Percentiles rank a stretch among this genome's conserved stretches.
These are phyloP conservation scores for Fusarium multiceps DNA, from an alignment of 2,329 filamentous ascomycete genomes.

Conservation along the genomic window DNA sequence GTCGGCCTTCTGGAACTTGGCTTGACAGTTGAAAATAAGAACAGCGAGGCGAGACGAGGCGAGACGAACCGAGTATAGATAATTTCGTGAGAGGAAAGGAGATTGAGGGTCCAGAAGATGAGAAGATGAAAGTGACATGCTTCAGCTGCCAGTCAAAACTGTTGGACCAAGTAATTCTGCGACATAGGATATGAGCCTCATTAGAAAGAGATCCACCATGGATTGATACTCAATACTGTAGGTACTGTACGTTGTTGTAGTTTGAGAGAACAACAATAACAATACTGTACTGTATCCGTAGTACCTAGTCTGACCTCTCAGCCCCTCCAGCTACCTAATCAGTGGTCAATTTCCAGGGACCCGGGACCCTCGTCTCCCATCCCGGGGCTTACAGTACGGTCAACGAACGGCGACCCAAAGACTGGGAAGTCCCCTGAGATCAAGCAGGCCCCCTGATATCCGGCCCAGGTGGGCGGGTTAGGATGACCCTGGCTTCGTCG, in stretches of 20 bases:
- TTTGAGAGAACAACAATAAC: not conserved
- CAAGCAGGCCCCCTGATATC: slow-evolving; percentile 33
- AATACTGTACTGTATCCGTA: not conserved
- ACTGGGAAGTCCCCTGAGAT: slow-evolving; percentile 41
- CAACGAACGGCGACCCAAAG: slow-evolving; percentile 33
- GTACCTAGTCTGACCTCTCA: slow-evolving; percentile 5
- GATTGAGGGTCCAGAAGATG: slow-evolving; percentile 13
- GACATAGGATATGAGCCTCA: slow-evolving; percentile 15
- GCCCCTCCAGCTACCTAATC: slow-evolving; percentile 22
- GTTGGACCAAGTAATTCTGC: not conserved
- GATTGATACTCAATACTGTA: slow-evolving; percentile 2
- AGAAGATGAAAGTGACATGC: slow-evolving; percentile 5
- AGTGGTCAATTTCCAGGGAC: slow-evolving; percentile 45
- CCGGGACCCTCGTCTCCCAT: slow-evolving; percentile 24
- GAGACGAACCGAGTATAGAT: not conserved
- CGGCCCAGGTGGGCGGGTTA: slow-evolving; percentile 41
- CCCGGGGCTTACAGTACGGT: slow-evolving; percentile 21
- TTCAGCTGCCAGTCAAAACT: slow-evolving; percentile 7
- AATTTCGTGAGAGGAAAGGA: slow-evolving; percentile 13
- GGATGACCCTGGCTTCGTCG: slow-evolving; percentile 39
- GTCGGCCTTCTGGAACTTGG: slow-evolving; percentile 33
- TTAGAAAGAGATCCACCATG: slow-evolving; percentile 13
- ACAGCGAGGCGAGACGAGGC: not conserved
- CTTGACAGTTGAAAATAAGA: slow-evolving; percentile 8
- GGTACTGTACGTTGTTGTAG: not conserved